phyloP scores from a whole-genome alignment of 1,284 basidiomycete species.

The Chondrostereum purpureum region DNA sequence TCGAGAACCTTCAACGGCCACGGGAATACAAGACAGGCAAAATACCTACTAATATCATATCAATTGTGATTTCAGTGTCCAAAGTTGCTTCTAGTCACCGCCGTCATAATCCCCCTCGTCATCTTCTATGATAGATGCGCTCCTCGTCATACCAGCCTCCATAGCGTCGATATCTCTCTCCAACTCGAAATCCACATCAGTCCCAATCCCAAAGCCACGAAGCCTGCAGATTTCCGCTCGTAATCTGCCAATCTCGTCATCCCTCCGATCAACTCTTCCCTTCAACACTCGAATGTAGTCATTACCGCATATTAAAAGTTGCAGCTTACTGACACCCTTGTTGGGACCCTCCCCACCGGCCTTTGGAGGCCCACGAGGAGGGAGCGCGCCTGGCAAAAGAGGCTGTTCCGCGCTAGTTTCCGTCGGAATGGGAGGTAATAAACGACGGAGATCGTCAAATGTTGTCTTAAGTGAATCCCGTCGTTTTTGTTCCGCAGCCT shows the following conservation, averaged over 20 bases:
- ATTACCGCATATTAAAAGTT: slow-evolving; percentile 85
- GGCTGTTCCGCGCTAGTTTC: slow-evolving; percentile 46
- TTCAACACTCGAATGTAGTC: slow-evolving; percentile 79
- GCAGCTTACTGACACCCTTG: slow-evolving; percentile 92
- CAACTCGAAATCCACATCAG: slow-evolving; percentile 29
- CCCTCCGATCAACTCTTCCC: slow-evolving; percentile 75
- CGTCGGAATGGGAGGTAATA: slow-evolving; percentile 88
- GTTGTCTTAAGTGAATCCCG: slow-evolving; percentile 93
- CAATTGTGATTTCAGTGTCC: no score
- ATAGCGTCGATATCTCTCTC: slow-evolving; percentile 35
- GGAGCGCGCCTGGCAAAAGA: slow-evolving; percentile 77
- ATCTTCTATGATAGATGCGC: not conserved
- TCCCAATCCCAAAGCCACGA: slow-evolving; percentile 33
- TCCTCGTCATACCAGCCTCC: slow-evolving; percentile 19
- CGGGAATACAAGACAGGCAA: no score
- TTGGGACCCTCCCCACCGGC: slow-evolving; percentile 85
- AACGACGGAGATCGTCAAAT: slow-evolving; percentile 86
- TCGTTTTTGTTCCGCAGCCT: slow-evolving; percentile 95
- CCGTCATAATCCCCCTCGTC: not conserved
- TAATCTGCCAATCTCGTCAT: slow-evolving; percentile 71
- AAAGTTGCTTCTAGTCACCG: no score
- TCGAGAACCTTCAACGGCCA: no score
- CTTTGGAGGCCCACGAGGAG: slow-evolving; percentile 81
- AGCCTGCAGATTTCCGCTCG: slow-evolving; percentile 65
- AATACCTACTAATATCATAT: no score